Conservation (phyloP, 176 grass and related monocot genomes). For the Aegilops sharonensis region DNA sequence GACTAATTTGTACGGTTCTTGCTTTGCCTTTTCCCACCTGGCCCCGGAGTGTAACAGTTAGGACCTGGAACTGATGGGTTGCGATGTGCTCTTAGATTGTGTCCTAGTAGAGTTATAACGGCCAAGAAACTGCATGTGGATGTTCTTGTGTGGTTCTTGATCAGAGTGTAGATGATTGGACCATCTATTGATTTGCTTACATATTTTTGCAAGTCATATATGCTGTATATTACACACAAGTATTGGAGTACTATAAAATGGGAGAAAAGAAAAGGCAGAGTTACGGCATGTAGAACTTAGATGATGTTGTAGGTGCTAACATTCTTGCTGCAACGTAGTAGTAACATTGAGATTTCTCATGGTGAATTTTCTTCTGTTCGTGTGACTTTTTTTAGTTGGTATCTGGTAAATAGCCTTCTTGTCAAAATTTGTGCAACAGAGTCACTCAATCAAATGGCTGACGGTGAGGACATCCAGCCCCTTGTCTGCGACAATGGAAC, state of each 20-base stretch:
- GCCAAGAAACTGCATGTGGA: slow-evolving; percentile 5
- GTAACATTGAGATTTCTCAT: neutral
- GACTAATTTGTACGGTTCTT: neutral
- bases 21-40: neutral
- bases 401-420: neutral
- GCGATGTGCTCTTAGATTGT: neutral
- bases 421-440: slow-evolving; percentile 12
- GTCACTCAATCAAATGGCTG: slow-evolving; percentile 35
- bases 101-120: neutral
- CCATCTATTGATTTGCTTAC: neutral
- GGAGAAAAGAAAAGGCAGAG: neutral
- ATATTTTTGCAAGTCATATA: neutral
- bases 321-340: neutral
- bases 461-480: slow-evolving; percentile 55
- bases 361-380: neutral
- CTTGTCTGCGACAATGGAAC: slow-evolving; percentile 58
- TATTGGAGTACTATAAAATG: neutral
- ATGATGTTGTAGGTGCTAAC: neutral
- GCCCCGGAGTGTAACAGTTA: neutral
- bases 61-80: neutral
- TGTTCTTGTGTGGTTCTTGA: slow-evolving; percentile 18
- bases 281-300: neutral
- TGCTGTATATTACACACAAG: neutral
- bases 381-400: neutral
- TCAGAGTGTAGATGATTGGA: neutral